A percentile compares a stretch with the other conserved stretches of the same genome.
phyloP scores from a whole-genome alignment of 495 filamentous ascomycete species.

The Jackrogersella minutella region DNA sequence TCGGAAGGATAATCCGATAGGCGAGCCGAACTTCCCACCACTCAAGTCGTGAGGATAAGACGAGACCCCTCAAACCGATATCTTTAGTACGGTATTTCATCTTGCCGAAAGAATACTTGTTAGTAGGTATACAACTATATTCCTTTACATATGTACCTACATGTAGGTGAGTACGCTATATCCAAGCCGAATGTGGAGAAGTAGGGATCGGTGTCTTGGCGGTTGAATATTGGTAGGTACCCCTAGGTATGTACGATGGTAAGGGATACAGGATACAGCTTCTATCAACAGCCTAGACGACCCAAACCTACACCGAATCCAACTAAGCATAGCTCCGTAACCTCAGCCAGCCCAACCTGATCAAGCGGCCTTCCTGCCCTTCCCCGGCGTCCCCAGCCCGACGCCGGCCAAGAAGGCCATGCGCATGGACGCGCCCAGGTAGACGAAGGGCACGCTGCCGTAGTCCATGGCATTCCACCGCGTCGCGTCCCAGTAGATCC shows the following conservation, averaged over 20 bases:
- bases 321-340: background rate
- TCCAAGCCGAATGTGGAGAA: too few species aligned
- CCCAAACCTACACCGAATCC: background rate
- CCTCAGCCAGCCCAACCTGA: background rate
- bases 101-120: slow-evolving; percentile 7
- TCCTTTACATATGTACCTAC: too few species aligned
- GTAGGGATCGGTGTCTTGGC: too few species aligned
- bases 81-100: slow-evolving; percentile 32
- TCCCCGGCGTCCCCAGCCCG: slow-evolving; percentile 48
- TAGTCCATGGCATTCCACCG: slow-evolving; percentile 71
- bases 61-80: slow-evolving; percentile 13
- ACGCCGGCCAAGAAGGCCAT: slow-evolving; percentile 63
- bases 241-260: background rate
- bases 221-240: background rate
- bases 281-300: background rate
- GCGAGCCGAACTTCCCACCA: slow-evolving; percentile 41
- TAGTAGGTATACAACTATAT: too few species aligned
- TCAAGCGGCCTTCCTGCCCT: slow-evolving; percentile 17
- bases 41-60: slow-evolving; percentile 20
- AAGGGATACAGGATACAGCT: background rate
- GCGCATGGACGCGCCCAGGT: slow-evolving; percentile 63
- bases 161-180: too few species aligned
- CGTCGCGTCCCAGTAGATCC: slow-evolving; percentile 64
- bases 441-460: slow-evolving; percentile 71
- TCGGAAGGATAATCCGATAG: slow-evolving; percentile 31